Percentiles rank a stretch among this genome's conserved stretches.
Conservation (phyloP, 257 asterid species). For the Gentiana straminea region DNA sequence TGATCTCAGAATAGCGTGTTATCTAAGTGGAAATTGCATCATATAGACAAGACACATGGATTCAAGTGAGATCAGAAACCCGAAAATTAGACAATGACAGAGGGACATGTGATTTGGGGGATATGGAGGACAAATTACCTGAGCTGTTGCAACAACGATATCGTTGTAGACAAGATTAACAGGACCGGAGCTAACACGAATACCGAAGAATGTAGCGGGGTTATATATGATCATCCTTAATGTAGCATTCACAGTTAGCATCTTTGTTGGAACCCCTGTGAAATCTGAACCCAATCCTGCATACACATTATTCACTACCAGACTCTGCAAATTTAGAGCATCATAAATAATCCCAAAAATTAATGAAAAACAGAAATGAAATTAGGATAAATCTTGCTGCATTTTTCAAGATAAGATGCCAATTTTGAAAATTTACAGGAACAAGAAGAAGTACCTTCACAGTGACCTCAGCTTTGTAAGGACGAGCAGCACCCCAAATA, state of each 20-base stretch:
- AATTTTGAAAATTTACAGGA: background rate
- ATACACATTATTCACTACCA: conserved; percentile 54
- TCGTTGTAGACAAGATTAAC: conserved; percentile 70
- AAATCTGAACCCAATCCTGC: conserved; percentile 67
- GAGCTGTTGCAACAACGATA: conserved; percentile 65
- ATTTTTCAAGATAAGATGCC: background rate
- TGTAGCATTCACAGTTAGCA: conserved; percentile 67
- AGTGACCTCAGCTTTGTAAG: conserved; percentile 47
- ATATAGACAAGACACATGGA: background rate
- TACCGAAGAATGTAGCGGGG: conserved; percentile 86
- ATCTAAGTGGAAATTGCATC: too few species aligned
- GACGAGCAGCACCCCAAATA: conserved; percentile 91
- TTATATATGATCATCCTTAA: conserved; percentile 65
- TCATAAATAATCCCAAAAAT: background rate
- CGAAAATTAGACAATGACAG: background rate
- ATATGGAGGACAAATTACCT: conserved; percentile 30
- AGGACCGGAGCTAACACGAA: conserved; percentile 73
- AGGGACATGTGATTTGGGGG: conserved; percentile 1
- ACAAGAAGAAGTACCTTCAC: conserved; percentile 35
- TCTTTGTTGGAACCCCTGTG: conserved; percentile 72
- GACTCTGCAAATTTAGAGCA: conserved; percentile 44
- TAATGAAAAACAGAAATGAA: too few species aligned
- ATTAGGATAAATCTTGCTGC: background rate
- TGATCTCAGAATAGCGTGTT: too few species aligned
- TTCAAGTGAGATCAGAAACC: background rate